A percentile compares a stretch with the other conserved stretches of the same genome.
Evolutionary conservation across 306 rosid genomes (phyloP).

Genomic region (Cyclanthera cordifolia): DNA sequence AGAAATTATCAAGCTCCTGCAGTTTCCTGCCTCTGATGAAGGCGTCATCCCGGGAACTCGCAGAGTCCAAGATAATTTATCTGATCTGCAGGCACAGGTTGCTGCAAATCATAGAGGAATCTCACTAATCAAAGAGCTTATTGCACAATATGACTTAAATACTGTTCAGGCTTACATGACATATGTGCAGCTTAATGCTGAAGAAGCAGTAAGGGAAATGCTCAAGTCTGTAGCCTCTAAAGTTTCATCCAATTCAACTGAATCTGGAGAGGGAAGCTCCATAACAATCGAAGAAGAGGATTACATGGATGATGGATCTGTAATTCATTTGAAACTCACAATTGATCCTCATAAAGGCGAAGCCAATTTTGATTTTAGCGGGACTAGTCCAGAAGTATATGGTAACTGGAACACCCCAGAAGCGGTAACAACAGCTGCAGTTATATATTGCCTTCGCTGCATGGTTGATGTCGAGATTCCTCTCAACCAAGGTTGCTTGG

Average conservation of each 20-base stretch:
- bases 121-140: slow-evolving; percentile 61
- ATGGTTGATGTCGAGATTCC: slow-evolving; percentile 88
- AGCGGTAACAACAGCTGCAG: slow-evolving; percentile 93
- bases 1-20: slow-evolving; percentile 57
- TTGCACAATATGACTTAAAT: slow-evolving; percentile 70
- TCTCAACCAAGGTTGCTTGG: slow-evolving; percentile 94
- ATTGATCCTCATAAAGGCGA: slow-evolving; percentile 72
- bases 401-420: slow-evolving; percentile 96
- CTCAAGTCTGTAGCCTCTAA: slow-evolving; percentile 55
- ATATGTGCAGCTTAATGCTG: slow-evolving; percentile 77
- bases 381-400: slow-evolving; percentile 79
- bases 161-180: slow-evolving; percentile 93
- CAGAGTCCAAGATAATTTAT: slow-evolving; percentile 77
- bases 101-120: slow-evolving; percentile 96
- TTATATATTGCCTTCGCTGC: slow-evolving; percentile 77
- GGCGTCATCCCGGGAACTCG: slow-evolving; percentile 61
- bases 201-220: slow-evolving; percentile 91
- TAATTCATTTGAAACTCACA: slow-evolving; percentile 71
- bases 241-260: slow-evolving; percentile 35
- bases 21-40: slow-evolving; percentile 44
- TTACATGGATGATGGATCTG: slow-evolving; percentile 93
- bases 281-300: slow-evolving; percentile 74
- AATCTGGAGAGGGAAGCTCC: slow-evolving; percentile 16
- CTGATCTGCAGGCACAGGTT: slow-evolving; percentile 87
- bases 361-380: slow-evolving; percentile 65